These are phyloP conservation scores for Leptomonas pyrrhocoris DNA, from an alignment of 208 protist species.

Conservation along the genomic window DNA sequence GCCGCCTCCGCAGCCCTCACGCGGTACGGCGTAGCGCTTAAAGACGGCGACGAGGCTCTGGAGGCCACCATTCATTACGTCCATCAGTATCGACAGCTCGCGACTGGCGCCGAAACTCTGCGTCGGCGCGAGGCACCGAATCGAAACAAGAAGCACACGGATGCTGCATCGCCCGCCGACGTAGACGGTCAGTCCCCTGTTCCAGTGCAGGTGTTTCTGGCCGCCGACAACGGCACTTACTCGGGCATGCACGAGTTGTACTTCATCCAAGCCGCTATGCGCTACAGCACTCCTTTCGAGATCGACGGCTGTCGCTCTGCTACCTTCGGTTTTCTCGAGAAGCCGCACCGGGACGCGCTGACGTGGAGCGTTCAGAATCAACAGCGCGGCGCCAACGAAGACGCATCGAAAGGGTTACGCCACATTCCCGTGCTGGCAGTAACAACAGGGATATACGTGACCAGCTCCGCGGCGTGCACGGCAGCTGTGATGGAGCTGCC, in stretches of 20 bases:
- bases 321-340: constrained; percentile 50
- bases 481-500: constrained; percentile 46
- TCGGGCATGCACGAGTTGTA: constrained; percentile 58
- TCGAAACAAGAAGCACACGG: background rate
- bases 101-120: background rate
- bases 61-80: constrained; percentile 31
- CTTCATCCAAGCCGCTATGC: constrained; percentile 53
- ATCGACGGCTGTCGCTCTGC: constrained; percentile 47
- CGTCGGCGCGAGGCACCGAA: background rate
- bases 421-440: constrained; percentile 49
- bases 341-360: constrained; percentile 40
- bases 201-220: constrained; percentile 53
- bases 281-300: constrained; percentile 34
- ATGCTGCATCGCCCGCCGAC: background rate
- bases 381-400: constrained; percentile 15
- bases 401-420: constrained; percentile 9
- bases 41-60: constrained; percentile 32
- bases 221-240: constrained; percentile 60
- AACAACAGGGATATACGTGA: constrained; percentile 56
- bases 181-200: constrained; percentile 17
- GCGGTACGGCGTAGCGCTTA: constrained; percentile 32
- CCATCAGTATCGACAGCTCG: constrained; percentile 26
- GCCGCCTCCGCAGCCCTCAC: constrained; percentile 5
- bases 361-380: constrained; percentile 22
- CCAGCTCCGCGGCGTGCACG: constrained; percentile 44